Evolutionary conservation across 208 protist genomes (phyloP), one percentile per base, ranked within the genome.

Genomic region (Acanthamoeba lugdunensis): DNA sequence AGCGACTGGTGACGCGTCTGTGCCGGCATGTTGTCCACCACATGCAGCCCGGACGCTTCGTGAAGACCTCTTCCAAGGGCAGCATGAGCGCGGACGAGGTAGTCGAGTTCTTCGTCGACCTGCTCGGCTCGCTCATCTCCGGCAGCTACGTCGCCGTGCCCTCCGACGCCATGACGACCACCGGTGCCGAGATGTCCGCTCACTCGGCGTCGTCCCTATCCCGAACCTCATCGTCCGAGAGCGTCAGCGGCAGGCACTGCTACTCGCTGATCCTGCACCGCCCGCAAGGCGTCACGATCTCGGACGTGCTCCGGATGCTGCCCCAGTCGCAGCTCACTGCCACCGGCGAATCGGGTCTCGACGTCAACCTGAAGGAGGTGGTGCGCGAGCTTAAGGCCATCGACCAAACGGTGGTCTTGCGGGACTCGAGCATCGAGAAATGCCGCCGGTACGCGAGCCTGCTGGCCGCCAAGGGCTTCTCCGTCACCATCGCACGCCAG

Each of bases 211-310:
- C 41, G 4, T 9, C 75, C 41, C 21, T 56, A 50, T 23, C 18
- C 1, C 45, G 13, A 9, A 87, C 28, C 0, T 21, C 52, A 2
- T 33, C 33, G 25, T 54, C n/a, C 79, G 30, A 45, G 28, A 28
- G 13, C 11, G 48, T 63, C 50, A 21, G 4, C 25, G 30, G 23
- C 50, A 87, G 73, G 2, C 21, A 82, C 14, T 63, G 50, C 52
- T 87, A 87, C 30, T 87, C 79, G 79, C 25, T 87, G 18, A 87
- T 87, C 25, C 52, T 87, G 6, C 79, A 87, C 50, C 79, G 79
- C 5, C 79, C 79, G 9, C 79, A 33, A 25, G 79, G 79, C n/a
- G n/a, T 87, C 13, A 87, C 79, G 16, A 14, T 87, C 6, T 37
- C 79, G 9, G 79, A 87, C 11, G 41, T 87, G 18, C 79, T 87